A percentile compares a stretch with the other conserved stretches of the same genome.
phyloP scores from a whole-genome alignment of 768 basidiomycete species.

The Amanita thiersii region DNA sequence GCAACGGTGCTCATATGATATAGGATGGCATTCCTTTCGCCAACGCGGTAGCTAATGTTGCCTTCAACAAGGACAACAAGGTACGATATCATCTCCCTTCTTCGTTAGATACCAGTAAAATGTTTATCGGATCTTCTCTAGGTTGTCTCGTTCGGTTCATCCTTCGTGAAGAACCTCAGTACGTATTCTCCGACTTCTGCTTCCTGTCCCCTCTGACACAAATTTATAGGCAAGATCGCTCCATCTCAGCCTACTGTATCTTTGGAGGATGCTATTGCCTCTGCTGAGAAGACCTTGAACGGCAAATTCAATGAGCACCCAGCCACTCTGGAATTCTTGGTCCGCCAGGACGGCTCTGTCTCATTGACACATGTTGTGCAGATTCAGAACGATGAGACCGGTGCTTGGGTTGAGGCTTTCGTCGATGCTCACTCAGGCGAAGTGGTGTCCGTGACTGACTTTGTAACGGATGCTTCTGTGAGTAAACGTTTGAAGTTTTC shows the following conservation, averaged over 20 bases:
- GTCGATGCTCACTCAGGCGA: constrained; percentile 44
- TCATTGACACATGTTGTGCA: constrained; percentile 32
- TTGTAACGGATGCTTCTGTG: constrained; percentile 31
- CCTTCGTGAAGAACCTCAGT: constrained; percentile 28
- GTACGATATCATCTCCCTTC: too few relatives aligned
- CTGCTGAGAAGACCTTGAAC: constrained; percentile 23
- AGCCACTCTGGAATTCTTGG: constrained; percentile 29
- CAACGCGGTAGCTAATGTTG: constrained; percentile 3
- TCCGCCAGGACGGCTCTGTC: constrained; percentile 24
- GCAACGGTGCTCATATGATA: neutral
- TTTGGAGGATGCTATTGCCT: constrained; percentile 23
- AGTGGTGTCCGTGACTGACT: constrained; percentile 39
- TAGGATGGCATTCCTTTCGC: constrained; percentile 5
- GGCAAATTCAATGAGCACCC: constrained; percentile 27
- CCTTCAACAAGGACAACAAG: neutral
- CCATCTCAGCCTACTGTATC: constrained; percentile 25
- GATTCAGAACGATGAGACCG: constrained; percentile 18
- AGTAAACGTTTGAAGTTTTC: constrained; percentile 5
- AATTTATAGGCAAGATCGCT: constrained; percentile 15
- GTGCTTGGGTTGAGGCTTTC: constrained; percentile 49
- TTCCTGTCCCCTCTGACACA: neutral
- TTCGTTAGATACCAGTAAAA: too few relatives aligned
- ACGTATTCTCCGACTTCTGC: constrained; percentile 8
- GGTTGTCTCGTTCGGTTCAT: constrained; percentile 30
- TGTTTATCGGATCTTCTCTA: constrained; percentile 6